Evolutionary conservation across 2,329 filamentous ascomycete species (phyloP), one percentile per base, ranked within the genome.

Genomic region (Fonsecaea multimorphosa): DNA sequence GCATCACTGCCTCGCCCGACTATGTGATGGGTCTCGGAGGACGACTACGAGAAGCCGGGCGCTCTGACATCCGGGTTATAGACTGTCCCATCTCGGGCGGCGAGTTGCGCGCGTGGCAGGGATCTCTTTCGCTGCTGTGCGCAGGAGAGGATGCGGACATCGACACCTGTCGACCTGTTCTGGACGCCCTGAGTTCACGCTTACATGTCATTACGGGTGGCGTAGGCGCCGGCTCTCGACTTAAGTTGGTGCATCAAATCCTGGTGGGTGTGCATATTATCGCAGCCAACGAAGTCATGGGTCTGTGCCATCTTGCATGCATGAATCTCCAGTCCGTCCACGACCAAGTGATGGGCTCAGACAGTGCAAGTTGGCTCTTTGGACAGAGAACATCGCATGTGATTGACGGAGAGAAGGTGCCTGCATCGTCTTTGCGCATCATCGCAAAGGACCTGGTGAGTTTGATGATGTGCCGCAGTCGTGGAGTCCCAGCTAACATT

Each of bases 81-180:
- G 56, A 59, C 31, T 59, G 56, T 49, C 56, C 56, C 11, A 24
- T 59, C 9, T 59, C 56, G 7, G 56, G 56, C 24, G 56, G 56
- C 7, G 56, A 46, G 14, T 19, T 22, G 8, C 56, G 56, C 29
- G 56, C 56, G 27, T 27, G 36, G 36, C 9, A 22, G 11, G 56
- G 56, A 22, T 46, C 56, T 24, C 11, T 59, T 11, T 59, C 56
- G n/a, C 19, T 59, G 24, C 56, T 59, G 5, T 59, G 38, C 29
- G 14, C n/a, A 7, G 56, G 56, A 7, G 19, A 46, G 6, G 38
- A 29, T 16, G 8, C 12, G 19, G 7, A 14, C 19, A 7, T 22
- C 7, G 19, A 11, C 12, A 51, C 12, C 7, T 7, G 12, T 7
- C 8, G 19, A 7, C 9, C 7, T 22, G 46, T 51, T 11, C 46